Evolutionary conservation across 2,329 filamentous ascomycete species (phyloP).

Genomic region (Penicillium decumbens): DNA sequence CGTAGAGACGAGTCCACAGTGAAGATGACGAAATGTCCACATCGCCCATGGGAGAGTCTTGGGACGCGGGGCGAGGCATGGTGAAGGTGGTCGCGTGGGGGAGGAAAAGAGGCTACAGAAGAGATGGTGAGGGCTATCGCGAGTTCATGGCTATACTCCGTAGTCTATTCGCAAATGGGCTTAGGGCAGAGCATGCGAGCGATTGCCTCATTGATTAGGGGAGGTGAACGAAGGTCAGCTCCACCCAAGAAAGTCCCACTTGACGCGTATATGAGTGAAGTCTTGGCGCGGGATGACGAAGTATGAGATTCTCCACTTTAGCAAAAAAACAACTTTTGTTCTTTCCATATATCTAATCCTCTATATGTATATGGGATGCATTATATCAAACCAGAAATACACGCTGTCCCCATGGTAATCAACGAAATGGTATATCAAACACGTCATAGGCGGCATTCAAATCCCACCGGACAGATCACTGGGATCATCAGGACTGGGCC

Average conservation of each 20-base stretch:
- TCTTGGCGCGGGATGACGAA: background rate
- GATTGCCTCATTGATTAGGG: background rate
- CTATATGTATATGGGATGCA: background rate
- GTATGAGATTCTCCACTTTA: background rate
- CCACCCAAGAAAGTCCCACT: background rate
- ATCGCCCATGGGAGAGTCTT: conserved; percentile 22
- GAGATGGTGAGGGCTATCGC: background rate
- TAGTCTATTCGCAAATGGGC: background rate
- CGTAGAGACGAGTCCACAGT: conserved; percentile 69
- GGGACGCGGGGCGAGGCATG: conserved; percentile 24
- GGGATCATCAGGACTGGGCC: conserved; percentile 27
- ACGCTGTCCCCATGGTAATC: conserved; percentile 2
- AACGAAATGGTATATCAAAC: conserved; percentile 23
- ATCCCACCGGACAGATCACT: conserved; percentile 6
- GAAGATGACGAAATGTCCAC: conserved; percentile 50
- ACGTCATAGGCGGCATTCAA: conserved; percentile 16
- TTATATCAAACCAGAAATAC: background rate
- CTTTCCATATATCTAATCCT: background rate
- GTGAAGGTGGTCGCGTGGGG: conserved; percentile 8
- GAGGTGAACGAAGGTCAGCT: background rate
- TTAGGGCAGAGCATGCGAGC: background rate
- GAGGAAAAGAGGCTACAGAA: conserved; percentile 2
- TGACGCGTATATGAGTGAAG: background rate
- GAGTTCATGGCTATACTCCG: conserved; percentile 1
- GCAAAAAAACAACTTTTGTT: background rate